Base-by-base conservation (phyloP, 805 yeast genomes). In the Lipomyces yamadae region DNA sequence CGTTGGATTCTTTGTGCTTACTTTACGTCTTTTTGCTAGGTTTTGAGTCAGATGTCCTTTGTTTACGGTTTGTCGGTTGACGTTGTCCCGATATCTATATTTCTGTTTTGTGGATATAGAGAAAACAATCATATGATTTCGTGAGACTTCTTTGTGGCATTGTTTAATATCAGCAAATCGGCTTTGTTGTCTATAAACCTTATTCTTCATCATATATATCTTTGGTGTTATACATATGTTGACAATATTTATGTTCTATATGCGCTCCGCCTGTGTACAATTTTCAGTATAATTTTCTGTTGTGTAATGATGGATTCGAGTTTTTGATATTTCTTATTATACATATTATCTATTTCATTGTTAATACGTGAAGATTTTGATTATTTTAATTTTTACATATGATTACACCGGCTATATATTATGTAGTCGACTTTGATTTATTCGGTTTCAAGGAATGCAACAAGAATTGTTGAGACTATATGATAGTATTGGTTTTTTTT, bases 281-380 rank as follows among this genome's bases (percentile, higher is more conserved):
- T 39, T 50, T 52, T 35, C 34, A 24, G 24, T 24, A 24, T 24
- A 24, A 24, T 33, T 24, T 24, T 8, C 42, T n/a, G 24, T 24
- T 24, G 50, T 24, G 42, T 60, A 32, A 13, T 53, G 30, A 39
- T 58, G 54, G 56, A 58, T 58, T 53, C 54, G 42, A 33, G 42
- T 58, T 35, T 24, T 56, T 29, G 42, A 56, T 29, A n/a, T 55
- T 42, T 39, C 33, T 15, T 56, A 32, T 34, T 32, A 53, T 57
- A 57, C 35, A 56, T 56, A 24, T 52, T 29, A 24, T 13, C 29
- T 30, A 24, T 52, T 24, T 37, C 35, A 54, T 57, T 61, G 24
- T 35, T 8, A 18, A 33, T 30, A 57, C 50, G 18, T 34, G 48
- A 30, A 18, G 42, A 11, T 56, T 57, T 24, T 62, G 34, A 30